Percentiles rank a stretch among this genome's conserved stretches.
phyloP scores from a whole-genome alignment of 2,329 filamentous ascomycete genomes.

The Scedosporium aurantiacum region DNA sequence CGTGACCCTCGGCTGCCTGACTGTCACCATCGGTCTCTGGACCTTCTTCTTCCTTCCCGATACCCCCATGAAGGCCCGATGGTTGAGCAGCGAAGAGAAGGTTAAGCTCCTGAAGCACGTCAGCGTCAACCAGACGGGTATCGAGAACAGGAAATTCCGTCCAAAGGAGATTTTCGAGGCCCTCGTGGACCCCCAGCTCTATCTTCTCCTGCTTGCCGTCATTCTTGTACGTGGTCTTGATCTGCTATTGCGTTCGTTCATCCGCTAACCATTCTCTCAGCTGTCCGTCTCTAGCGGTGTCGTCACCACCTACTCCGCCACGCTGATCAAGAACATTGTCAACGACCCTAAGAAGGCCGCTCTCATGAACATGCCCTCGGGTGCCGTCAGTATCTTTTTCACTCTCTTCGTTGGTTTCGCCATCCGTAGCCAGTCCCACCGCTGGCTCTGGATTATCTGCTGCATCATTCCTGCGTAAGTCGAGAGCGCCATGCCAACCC shows the following conservation, averaged over 20 bases:
- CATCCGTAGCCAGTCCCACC: conserved; percentile 33
- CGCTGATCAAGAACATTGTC: conserved; percentile 7
- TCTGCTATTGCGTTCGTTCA: conserved; percentile 19
- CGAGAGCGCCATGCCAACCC: neutral
- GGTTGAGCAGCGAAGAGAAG: conserved; percentile 17
- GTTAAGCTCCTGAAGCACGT: conserved; percentile 41
- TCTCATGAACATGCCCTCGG: conserved; percentile 8
- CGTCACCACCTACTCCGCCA: conserved; percentile 39
- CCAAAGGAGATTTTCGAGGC: conserved; percentile 43
- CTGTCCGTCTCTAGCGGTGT: conserved; percentile 37
- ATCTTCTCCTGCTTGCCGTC: conserved; percentile 43
- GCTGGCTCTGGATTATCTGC: conserved; percentile 37
- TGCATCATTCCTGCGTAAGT: conserved; percentile 37
- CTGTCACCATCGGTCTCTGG: conserved; percentile 9
- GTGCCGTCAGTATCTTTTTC: conserved; percentile 37
- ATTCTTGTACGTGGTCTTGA: neutral
- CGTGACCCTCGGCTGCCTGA: conserved; percentile 12
- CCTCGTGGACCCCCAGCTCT: conserved; percentile 46
- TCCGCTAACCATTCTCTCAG: neutral
- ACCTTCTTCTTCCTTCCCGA: conserved; percentile 10
- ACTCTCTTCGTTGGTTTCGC: conserved; percentile 36
- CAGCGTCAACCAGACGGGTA: conserved; percentile 33
- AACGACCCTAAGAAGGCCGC: conserved; percentile 2
- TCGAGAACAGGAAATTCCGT: conserved; percentile 35
- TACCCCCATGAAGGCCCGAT: conserved; percentile 10